phyloP scores from a whole-genome alignment of 768 basidiomycete genomes.

The Suillus discolor region DNA sequence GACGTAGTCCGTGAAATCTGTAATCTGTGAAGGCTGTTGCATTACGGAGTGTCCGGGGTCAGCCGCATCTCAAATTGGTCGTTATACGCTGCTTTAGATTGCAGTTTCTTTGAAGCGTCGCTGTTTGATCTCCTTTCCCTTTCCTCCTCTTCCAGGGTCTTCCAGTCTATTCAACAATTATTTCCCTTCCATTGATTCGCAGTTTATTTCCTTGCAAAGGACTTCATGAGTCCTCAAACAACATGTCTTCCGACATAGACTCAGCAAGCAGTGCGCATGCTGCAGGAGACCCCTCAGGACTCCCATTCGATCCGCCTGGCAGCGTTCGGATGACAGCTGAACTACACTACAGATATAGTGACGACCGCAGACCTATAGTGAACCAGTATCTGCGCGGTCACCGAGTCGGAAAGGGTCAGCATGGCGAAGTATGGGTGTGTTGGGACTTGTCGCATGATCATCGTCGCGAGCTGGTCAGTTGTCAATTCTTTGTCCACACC shows the following conservation, averaged over 20 bases:
- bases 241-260: slow-evolving; percentile 26
- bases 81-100: slow-evolving; percentile 7
- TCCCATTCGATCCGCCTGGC: slow-evolving; percentile 41
- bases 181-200: slow-evolving; percentile 14
- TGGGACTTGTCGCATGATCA: slow-evolving; percentile 45
- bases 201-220: slow-evolving; percentile 11
- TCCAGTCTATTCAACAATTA: slow-evolving; percentile 27
- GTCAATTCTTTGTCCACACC: slow-evolving; percentile 12
- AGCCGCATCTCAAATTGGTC: neutral
- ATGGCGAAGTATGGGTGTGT: slow-evolving; percentile 86
- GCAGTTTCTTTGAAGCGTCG: slow-evolving; percentile 10
- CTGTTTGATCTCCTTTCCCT: slow-evolving; percentile 20
- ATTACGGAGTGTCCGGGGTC: slow-evolving; percentile 35
- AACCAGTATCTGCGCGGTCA: slow-evolving; percentile 86
- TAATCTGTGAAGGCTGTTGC: slow-evolving; percentile 14
- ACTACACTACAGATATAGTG: slow-evolving; percentile 42
- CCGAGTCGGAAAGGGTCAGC: slow-evolving; percentile 85
- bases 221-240: slow-evolving; percentile 32
- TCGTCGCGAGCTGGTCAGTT: slow-evolving; percentile 51
- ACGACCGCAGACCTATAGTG: slow-evolving; percentile 52
- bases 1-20: slow-evolving; percentile 14
- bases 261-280: slow-evolving; percentile 31
- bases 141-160: slow-evolving; percentile 23
- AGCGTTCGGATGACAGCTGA: slow-evolving; percentile 53
- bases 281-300: slow-evolving; percentile 33